A percentile compares a stretch with the other conserved stretches of the same genome.
Evolutionary conservation across 352 stramenopile species (phyloP).

Genomic region (Pythium apleroticum): DNA sequence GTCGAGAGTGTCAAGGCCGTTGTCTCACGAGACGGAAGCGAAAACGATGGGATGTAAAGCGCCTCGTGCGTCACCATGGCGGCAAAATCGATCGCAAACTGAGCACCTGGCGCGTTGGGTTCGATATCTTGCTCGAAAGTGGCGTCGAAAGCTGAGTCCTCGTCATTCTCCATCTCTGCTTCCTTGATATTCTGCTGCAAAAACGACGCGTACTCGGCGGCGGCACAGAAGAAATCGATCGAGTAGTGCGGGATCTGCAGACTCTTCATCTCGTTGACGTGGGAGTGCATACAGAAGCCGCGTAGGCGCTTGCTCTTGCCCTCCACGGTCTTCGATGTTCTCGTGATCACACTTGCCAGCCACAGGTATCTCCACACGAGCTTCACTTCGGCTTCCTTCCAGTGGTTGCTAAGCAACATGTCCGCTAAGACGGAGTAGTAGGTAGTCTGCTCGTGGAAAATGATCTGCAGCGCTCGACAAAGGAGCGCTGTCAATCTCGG

Average conservation of each 20-base stretch:
- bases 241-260: slow-evolving; percentile 63
- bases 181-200: slow-evolving; percentile 72
- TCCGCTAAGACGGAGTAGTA: slow-evolving; percentile 76
- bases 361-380: slow-evolving; percentile 85
- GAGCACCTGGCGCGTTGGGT: slow-evolving; percentile 44
- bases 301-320: slow-evolving; percentile 62
- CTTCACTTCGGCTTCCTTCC: slow-evolving; percentile 75
- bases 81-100: slow-evolving; percentile 54
- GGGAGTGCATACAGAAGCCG: slow-evolving; percentile 69
- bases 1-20: neutral
- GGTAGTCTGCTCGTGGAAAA: slow-evolving; percentile 69
- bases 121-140: slow-evolving; percentile 68
- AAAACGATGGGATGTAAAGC: slow-evolving; percentile 42
- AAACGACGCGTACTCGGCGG: slow-evolving; percentile 72
- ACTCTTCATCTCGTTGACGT: slow-evolving; percentile 72
- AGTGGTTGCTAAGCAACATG: slow-evolving; percentile 62
- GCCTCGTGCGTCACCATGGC: slow-evolving; percentile 50
- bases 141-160: slow-evolving; percentile 12
- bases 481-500: slow-evolving; percentile 66
- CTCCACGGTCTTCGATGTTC: slow-evolving; percentile 43
- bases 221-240: slow-evolving; percentile 68
- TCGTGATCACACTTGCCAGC: slow-evolving; percentile 71
- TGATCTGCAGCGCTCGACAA: slow-evolving; percentile 74
- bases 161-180: slow-evolving; percentile 31
- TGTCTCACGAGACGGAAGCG: slow-evolving; percentile 23